Evolutionary conservation across 2,329 filamentous ascomycete genomes (phyloP), one percentile per base, ranked within the genome.

Genomic region (Colletotrichum lindemuthianum): DNA sequence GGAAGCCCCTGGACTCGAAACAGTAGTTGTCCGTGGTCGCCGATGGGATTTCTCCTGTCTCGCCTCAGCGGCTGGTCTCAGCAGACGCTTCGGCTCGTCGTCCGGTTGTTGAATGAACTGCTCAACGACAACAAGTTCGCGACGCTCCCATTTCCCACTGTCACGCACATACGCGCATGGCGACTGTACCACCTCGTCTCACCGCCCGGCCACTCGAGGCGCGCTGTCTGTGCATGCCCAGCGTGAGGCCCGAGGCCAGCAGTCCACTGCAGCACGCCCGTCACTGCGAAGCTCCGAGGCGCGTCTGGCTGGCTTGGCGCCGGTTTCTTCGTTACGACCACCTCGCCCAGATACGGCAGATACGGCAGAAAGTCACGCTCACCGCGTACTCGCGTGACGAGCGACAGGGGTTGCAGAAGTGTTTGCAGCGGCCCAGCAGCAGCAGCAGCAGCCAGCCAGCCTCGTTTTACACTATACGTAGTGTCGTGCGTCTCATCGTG

Each of bases 251-350:
- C 10, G n/a, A 57, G n/a, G 44, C 24, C 44, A 41, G 12, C 39
- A 16, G 45, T 33, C 34, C 24, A 15, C 51, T 40, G 47, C 34
- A 54, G 24, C 5, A 24, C 24, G 24, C 24, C 55, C 50, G 41
- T 57, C 51, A 57, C 48, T 40, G 47, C 51, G 45, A 61, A 51
- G 51, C 51, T 61, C 61, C 45, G 48, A 59, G 45, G 58, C 63
- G 47, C 51, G 57, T 24, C 63, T 65, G 61, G 63, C 58, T 59
- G 57, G 45, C 48, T 61, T 41, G 63, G 52, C 47, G 61, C 47
- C 52, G 58, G 61, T 61, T 61, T 47, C n/a, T 49, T 50, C 24
- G 24, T 24, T 4, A 39, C 39, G 33, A n/a, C 55, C 49, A 24
- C 37, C 34, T 61, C 47, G 52, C 41, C 58, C 36, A 39, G n/a